These are phyloP conservation scores for Phytopythium boreale DNA, from an alignment of 352 stramenopile genomes.

Conservation along the genomic window DNA sequence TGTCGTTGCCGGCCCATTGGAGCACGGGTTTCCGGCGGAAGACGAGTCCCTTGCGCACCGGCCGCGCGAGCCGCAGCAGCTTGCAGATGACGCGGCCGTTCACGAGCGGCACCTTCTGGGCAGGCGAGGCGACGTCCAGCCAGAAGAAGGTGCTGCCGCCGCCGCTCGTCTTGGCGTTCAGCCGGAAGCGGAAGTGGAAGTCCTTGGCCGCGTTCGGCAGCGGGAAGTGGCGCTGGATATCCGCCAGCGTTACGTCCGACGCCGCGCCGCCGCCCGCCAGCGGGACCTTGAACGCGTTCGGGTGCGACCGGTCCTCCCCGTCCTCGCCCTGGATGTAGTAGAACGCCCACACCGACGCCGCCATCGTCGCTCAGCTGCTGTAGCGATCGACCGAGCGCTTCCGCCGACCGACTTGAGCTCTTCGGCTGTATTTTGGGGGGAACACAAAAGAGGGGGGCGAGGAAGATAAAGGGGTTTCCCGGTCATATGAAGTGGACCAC, in stretches of 20 bases:
- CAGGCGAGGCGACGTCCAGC: conserved; percentile 57
- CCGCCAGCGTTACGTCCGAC: conserved; percentile 61
- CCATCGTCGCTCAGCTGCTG: conserved; percentile 11
- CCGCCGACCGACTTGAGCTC: too few relatives aligned
- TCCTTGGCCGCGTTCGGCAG: conserved; percentile 28
- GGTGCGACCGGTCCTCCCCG: conserved; percentile 77
- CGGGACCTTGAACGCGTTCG: conserved; percentile 75
- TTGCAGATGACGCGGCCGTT: conserved; percentile 84
- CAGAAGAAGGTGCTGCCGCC: conserved; percentile 71
- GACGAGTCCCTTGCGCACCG: conserved; percentile 52
- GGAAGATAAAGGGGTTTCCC: not conserved
- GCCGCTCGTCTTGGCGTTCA: conserved; percentile 48
- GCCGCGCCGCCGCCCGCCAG: conserved; percentile 15
- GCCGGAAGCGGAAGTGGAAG: conserved; percentile 87
- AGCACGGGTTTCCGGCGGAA: conserved; percentile 75
- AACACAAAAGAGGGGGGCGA: not conserved
- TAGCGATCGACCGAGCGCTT: not conserved
- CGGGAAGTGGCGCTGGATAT: conserved; percentile 68
- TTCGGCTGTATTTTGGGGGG: not conserved
- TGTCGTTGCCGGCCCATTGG: conserved; percentile 35
- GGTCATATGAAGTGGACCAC: not conserved
- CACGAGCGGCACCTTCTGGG: conserved; percentile 66
- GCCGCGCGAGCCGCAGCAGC: conserved; percentile 63
- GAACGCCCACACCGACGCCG: conserved; percentile 66
- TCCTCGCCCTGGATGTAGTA: conserved; percentile 89